A percentile compares a stretch with the other conserved stretches of the same genome.
Evolutionary conservation across 2,329 filamentous ascomycete species (phyloP).

Genomic region (Hymenoscyphus fraxineus): DNA sequence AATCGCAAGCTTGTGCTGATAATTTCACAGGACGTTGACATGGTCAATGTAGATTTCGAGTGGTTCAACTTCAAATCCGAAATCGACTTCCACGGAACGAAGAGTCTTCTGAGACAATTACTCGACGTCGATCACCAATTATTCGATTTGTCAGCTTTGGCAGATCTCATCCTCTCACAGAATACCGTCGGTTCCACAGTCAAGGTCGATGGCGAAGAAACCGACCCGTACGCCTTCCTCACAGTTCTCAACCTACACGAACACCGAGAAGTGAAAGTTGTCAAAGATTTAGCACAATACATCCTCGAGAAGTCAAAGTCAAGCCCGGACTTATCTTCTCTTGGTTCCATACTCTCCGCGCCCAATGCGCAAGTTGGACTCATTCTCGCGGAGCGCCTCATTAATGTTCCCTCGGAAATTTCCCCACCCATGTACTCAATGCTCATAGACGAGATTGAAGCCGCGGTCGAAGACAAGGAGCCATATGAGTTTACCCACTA

Average conservation of each 20-base stretch:
- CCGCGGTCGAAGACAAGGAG: constrained; percentile 84
- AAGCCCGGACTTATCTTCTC: constrained; percentile 52
- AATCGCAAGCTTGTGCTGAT: constrained; percentile 12
- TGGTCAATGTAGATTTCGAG: constrained; percentile 95
- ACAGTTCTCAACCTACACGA: constrained; percentile 80
- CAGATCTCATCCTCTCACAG: constrained; percentile 84
- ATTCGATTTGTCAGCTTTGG: constrained; percentile 81
- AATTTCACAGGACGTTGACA: constrained; percentile 69
- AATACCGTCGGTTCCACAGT: constrained; percentile 87
- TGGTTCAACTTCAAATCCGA: constrained; percentile 94
- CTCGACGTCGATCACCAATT: constrained; percentile 83
- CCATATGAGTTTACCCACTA: constrained; percentile 94
- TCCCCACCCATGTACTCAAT: constrained; percentile 92
- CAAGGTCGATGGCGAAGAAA: constrained; percentile 93
- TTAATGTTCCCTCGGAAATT: constrained; percentile 95
- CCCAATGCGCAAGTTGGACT: constrained; percentile 67
- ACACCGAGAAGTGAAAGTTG: constrained; percentile 70
- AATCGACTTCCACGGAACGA: constrained; percentile 92
- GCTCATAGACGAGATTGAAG: constrained; percentile 86
- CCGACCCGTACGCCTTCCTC: constrained; percentile 87
- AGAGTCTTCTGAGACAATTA: constrained; percentile 83
- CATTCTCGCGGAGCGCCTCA: constrained; percentile 85
- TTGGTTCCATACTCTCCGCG: constrained; percentile 54
- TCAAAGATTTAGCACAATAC: constrained; percentile 70
- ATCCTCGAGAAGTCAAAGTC: constrained; percentile 51